Evolutionary conservation across 179 eudicot genomes (phyloP), one percentile per base, ranked within the genome.

Genomic region (Drosera spatulata): DNA sequence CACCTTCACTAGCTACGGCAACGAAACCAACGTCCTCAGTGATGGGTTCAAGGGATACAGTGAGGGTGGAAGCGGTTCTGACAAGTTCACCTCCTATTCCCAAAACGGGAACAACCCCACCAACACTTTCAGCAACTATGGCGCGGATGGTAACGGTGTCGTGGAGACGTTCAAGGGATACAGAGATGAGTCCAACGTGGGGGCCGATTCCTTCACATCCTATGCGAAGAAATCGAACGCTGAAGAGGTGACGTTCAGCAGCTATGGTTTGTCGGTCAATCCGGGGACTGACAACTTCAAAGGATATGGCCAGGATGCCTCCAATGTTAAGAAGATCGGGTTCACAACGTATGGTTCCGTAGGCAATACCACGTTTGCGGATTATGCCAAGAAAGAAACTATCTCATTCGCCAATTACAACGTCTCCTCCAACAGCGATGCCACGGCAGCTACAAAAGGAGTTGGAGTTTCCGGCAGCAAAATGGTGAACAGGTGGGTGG

Each of bases 171-270:
- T 91, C 68, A 56, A 62, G 2, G 80, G 60, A 44, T 90, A 90
- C 59, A 59, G 93, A 41, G 86, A 85, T 53, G 75, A 82, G 4
- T 66, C 95, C 0, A 90, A 90, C 58, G 90, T 82, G 2, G 97
- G 95, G 0, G 91, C 64, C 37, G 61, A 71, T 59, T n/a, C 43
- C 0, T 91, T 91, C 52, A 67, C 61, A 11, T 76, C 86, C 0
- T 91, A 91, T 41, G 88, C 73, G 0, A 81, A 67, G 61, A 71
- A 57, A n/a, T n/a, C n/a, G n/a, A n/a, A n/a, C n/a, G n/a, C n/a
- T n/a, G n/a, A n/a, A n/a, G n/a, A n/a, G n/a, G n/a, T n/a, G n/a
- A n/a, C n/a, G n/a, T n/a, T n/a, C n/a, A n/a, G n/a, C n/a, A n/a
- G n/a, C n/a, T n/a, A n/a, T n/a, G n/a, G n/a, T n/a, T n/a, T n/a